Percentiles rank a stretch among this genome's conserved stretches.
Evolutionary conservation across 306 rosid species (phyloP).

Genomic region (Acacia crassicarpa): DNA sequence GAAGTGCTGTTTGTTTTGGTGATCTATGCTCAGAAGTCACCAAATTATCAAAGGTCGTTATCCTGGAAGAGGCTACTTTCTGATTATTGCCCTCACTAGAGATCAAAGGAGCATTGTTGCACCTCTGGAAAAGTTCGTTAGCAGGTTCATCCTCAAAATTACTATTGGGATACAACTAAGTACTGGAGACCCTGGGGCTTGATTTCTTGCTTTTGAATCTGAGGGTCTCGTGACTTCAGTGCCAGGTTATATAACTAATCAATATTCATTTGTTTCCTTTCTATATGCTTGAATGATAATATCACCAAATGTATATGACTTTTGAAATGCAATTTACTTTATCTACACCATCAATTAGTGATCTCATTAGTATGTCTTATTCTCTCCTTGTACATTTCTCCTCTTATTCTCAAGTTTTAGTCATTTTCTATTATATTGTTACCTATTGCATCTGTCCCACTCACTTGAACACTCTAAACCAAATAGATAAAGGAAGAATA

Average conservation of each 20-base stretch:
- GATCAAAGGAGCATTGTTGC: conserved; percentile 27
- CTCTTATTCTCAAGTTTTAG: neutral
- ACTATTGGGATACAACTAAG: conserved; percentile 52
- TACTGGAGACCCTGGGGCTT: conserved; percentile 37
- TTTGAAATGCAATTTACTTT: neutral
- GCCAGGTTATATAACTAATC: conserved; percentile 36
- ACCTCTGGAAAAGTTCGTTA: conserved; percentile 51
- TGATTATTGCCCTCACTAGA: conserved; percentile 34
- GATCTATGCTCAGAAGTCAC: conserved; percentile 32
- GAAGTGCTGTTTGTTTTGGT: conserved; percentile 28
- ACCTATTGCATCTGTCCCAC: neutral
- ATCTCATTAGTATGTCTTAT: neutral
- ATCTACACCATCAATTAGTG: neutral
- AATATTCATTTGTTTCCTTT: conserved; percentile 24
- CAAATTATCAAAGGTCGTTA: conserved; percentile 38
- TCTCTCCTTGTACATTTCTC: neutral
- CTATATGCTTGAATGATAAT: neutral
- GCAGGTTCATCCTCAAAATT: conserved; percentile 57
- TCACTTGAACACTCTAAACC: neutral
- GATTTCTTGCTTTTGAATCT: conserved; percentile 45
- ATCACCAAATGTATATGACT: neutral
- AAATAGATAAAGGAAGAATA: neutral
- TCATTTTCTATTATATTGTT: neutral
- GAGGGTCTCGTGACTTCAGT: conserved; percentile 29
- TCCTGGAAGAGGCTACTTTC: conserved; percentile 32